phyloP scores from a whole-genome alignment of 495 filamentous ascomycete species.

The Cudoniella acicularis region DNA sequence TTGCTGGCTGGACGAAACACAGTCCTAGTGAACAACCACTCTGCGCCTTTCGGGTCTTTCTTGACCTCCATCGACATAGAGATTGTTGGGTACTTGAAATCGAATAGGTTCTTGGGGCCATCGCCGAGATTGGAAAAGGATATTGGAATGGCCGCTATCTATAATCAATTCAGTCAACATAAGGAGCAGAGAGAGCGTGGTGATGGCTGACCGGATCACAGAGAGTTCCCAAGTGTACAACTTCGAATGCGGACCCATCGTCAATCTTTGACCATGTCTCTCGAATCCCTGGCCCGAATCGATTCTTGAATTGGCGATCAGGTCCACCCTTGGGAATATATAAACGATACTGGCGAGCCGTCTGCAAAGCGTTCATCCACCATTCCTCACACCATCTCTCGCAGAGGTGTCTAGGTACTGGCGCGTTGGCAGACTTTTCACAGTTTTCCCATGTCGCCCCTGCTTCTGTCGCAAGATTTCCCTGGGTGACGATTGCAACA shows the following conservation, averaged over 20 bases:
- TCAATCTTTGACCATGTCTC: background rate
- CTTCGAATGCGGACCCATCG: background rate
- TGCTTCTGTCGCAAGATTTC: background rate
- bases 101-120: background rate
- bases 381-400: background rate
- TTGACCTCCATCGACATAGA: conserved; percentile 3
- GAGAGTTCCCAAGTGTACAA: background rate
- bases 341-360: background rate
- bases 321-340: background rate
- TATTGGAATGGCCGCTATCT: background rate
- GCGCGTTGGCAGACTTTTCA: background rate
- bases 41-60: background rate
- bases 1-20: background rate
- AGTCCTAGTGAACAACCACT: conserved; percentile 1
- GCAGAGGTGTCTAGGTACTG: background rate
- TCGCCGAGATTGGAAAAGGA: background rate
- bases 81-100: conserved; percentile 1
- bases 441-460: background rate
- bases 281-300: background rate
- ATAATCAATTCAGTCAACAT: background rate
- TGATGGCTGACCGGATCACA: background rate
- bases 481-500: background rate
- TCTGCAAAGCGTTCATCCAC: background rate
- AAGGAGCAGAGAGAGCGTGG: background rate
- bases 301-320: background rate